A percentile compares a stretch with the other conserved stretches of the same genome.
These are phyloP conservation scores for Populus simonii DNA, from an alignment of 345 rosid species.

Conservation along the genomic window DNA sequence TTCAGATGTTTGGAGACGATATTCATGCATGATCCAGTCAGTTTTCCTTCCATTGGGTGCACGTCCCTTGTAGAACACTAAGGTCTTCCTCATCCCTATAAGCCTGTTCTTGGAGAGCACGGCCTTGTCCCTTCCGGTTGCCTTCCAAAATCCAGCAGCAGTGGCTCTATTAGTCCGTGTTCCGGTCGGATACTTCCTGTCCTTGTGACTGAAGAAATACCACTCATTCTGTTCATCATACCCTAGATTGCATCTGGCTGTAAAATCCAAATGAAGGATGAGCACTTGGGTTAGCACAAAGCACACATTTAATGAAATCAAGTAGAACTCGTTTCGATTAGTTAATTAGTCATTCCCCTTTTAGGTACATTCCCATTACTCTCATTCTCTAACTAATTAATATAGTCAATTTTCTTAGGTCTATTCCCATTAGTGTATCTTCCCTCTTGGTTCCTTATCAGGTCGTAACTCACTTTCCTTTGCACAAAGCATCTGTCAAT, in stretches of 20 bases:
- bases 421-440: neutral
- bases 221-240: slow-evolving; percentile 82
- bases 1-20: slow-evolving; percentile 74
- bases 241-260: slow-evolving; percentile 79
- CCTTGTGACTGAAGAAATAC: slow-evolving; percentile 98
- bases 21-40: slow-evolving; percentile 98
- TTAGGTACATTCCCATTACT: slow-evolving; percentile 6
- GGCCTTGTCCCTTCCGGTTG: slow-evolving; percentile 92
- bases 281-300: neutral
- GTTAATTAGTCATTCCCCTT: neutral
- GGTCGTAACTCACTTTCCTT: neutral
- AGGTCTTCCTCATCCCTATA: slow-evolving; percentile 93
- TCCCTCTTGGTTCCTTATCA: neutral
- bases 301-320: neutral
- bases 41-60: slow-evolving; percentile 88
- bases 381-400: neutral
- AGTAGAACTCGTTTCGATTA: neutral
- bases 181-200: slow-evolving; percentile 94
- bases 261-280: neutral
- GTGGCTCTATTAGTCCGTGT: slow-evolving; percentile 91
- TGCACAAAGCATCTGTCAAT: neutral
- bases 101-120: slow-evolving; percentile 69
- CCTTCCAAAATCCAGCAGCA: slow-evolving; percentile 94
- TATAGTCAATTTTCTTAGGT: neutral
- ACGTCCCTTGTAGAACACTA: slow-evolving; percentile 86